Conservation (phyloP, 108 stramenopile genomes). For the Skeletonema menzelii region DNA sequence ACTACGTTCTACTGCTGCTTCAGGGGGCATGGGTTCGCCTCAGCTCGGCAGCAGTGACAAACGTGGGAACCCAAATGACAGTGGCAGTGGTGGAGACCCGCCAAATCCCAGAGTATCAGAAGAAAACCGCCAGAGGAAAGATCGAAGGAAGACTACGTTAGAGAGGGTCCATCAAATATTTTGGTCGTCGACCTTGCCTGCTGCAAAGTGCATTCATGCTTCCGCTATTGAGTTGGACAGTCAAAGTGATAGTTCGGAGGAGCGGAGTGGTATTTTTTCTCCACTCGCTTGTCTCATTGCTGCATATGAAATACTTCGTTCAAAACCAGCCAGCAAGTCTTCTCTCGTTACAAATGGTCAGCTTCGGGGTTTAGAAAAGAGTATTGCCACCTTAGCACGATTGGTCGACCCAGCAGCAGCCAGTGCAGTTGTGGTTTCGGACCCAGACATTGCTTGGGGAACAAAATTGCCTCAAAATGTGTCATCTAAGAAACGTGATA, state of each 20-base stretch:
- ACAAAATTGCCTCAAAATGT: not conserved
- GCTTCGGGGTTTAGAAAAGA: constrained; percentile 21
- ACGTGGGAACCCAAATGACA: not conserved
- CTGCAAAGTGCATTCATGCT: constrained; percentile 28
- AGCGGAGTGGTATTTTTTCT: constrained; percentile 8
- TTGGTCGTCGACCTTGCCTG: constrained; percentile 39
- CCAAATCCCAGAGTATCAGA: constrained; percentile 1
- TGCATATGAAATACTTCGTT: constrained; percentile 40
- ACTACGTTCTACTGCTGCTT: constrained; percentile 19
- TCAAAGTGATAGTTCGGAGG: not conserved
- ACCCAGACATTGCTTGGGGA: constrained; percentile 24
- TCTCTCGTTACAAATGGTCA: constrained; percentile 7
- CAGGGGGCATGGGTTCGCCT: constrained; percentile 7
- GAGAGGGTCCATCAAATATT: constrained; percentile 36
- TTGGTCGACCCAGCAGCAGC: constrained; percentile 41
- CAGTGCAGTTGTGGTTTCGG: constrained; percentile 24
- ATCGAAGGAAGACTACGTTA: constrained; percentile 22
- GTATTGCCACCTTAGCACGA: constrained; percentile 28
- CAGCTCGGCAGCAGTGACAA: not conserved
- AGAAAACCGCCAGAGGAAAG: constrained; percentile 33
- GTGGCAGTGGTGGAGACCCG: not conserved
- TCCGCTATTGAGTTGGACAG: not conserved
- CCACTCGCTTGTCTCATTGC: constrained; percentile 46
- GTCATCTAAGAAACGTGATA: constrained; percentile 20
- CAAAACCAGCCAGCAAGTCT: constrained; percentile 5